Evolutionary conservation across 768 basidiomycete genomes (phyloP).

Genomic region (Kwoniella shandongensis): DNA sequence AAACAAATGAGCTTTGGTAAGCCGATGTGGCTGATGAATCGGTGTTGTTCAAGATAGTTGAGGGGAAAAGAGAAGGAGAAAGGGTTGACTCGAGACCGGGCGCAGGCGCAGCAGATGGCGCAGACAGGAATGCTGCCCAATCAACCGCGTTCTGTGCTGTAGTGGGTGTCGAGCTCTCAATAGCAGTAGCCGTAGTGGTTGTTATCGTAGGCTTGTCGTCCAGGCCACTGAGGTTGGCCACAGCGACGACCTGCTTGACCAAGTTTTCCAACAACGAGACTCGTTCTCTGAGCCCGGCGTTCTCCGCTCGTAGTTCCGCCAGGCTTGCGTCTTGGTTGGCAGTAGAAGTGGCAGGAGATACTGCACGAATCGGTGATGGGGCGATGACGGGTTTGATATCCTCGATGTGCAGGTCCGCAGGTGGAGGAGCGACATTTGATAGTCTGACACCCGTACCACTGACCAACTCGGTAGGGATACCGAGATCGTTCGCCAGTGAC

Average conservation of each 20-base stretch:
- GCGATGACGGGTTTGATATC: constrained; percentile 37
- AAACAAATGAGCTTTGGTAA: not conserved
- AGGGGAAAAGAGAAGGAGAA: constrained; percentile 17
- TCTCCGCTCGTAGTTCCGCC: constrained; percentile 26
- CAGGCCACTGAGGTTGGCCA: constrained; percentile 34
- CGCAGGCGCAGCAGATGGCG: not conserved
- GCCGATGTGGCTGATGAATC: not conserved
- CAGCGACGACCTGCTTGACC: constrained; percentile 39
- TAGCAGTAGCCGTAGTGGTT: not conserved
- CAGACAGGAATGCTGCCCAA: constrained; percentile 17
- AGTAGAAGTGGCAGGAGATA: not conserved
- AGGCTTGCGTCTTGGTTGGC: constrained; percentile 5
- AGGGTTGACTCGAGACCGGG: constrained; percentile 21
- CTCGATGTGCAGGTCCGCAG: constrained; percentile 24
- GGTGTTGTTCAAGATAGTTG: not conserved
- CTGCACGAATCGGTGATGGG: not conserved
- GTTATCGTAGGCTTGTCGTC: not conserved
- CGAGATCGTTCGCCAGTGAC: constrained; percentile 29
- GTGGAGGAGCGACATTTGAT: constrained; percentile 38
- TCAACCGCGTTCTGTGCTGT: constrained; percentile 6
- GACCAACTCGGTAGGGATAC: constrained; percentile 23
- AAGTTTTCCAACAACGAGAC: constrained; percentile 38
- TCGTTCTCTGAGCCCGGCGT: constrained; percentile 36
- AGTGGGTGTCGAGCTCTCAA: constrained; percentile 4
- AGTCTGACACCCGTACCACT: constrained; percentile 36